A percentile compares a stretch with the other conserved stretches of the same genome.
phyloP scores from a whole-genome alignment of 345 rosid genomes.

The Combretum micranthum region DNA sequence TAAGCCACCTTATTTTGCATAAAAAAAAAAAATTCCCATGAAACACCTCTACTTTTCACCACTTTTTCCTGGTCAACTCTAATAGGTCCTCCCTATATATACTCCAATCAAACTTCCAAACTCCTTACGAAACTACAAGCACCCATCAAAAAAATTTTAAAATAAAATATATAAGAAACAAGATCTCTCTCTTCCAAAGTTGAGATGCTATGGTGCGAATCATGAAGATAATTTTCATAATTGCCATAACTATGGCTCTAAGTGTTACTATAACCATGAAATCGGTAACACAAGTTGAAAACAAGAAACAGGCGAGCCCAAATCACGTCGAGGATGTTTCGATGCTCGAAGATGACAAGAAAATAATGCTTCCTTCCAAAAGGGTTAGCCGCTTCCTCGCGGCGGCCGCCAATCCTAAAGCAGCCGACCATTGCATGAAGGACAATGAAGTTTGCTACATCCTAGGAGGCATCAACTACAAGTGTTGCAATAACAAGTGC shows the following conservation, averaged over 20 bases:
- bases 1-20: too few species aligned
- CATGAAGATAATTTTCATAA: conserved; percentile 28
- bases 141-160: neutral
- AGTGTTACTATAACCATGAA: conserved; percentile 28
- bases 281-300: conserved; percentile 1
- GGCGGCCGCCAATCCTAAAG: conserved; percentile 47
- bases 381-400: conserved; percentile 58
- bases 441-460: conserved; percentile 30
- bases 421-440: conserved; percentile 64
- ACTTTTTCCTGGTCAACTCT: conserved; percentile 54
- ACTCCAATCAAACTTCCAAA: neutral
- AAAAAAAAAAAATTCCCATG: too few species aligned
- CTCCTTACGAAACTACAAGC: too few species aligned
- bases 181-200: neutral
- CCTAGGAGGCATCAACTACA: conserved; percentile 21
- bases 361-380: conserved; percentile 19
- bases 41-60: conserved; percentile 24
- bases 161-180: neutral
- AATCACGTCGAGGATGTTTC: neutral
- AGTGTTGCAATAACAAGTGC: conserved; percentile 86
- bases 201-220: conserved; percentile 24
- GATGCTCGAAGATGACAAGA: neutral
- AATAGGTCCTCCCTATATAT: neutral
- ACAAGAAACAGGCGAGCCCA: conserved; percentile 4
- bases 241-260: conserved; percentile 40